phyloP scores from a whole-genome alignment of 345 rosid genomes.

The Conringia planisiliqua region DNA sequence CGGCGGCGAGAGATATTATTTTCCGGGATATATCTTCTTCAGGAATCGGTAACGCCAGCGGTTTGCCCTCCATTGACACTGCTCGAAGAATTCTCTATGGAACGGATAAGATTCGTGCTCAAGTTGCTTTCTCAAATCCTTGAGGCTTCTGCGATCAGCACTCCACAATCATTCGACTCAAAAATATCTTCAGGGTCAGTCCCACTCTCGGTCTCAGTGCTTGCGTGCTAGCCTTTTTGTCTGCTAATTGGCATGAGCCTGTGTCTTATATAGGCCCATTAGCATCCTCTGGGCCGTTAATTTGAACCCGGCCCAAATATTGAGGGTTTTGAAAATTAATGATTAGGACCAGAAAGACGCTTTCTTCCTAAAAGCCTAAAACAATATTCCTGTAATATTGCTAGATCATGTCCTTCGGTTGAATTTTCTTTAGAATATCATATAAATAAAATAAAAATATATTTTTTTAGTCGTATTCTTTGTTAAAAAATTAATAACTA shows the following conservation, averaged over 20 bases:
- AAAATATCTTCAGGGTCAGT: too few species aligned
- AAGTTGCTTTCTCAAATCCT: not conserved
- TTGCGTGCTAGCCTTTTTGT: not conserved
- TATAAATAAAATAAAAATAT: too few species aligned
- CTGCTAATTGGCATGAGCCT: not conserved
- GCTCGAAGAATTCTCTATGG: not conserved
- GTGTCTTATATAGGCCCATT: not conserved
- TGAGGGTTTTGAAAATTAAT: too few species aligned
- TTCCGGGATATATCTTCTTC: constrained; percentile 43
- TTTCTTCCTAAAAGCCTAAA: too few species aligned
- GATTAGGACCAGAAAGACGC: too few species aligned
- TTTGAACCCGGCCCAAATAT: not conserved
- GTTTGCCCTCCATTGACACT: constrained; percentile 40
- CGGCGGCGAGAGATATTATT: constrained; percentile 54
- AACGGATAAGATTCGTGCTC: constrained; percentile 19
- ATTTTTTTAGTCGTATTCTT: too few species aligned
- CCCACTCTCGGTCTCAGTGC: not conserved
- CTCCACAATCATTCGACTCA: not conserved
- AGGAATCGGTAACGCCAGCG: constrained; percentile 15
- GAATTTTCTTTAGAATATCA: too few species aligned
- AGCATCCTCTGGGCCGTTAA: not conserved
- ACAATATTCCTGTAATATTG: too few species aligned
- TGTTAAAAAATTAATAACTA: too few species aligned
- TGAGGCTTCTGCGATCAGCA: not conserved
- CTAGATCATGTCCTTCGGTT: too few species aligned